Conservation (phyloP, 345 rosid species). For the Combretum micranthum region DNA sequence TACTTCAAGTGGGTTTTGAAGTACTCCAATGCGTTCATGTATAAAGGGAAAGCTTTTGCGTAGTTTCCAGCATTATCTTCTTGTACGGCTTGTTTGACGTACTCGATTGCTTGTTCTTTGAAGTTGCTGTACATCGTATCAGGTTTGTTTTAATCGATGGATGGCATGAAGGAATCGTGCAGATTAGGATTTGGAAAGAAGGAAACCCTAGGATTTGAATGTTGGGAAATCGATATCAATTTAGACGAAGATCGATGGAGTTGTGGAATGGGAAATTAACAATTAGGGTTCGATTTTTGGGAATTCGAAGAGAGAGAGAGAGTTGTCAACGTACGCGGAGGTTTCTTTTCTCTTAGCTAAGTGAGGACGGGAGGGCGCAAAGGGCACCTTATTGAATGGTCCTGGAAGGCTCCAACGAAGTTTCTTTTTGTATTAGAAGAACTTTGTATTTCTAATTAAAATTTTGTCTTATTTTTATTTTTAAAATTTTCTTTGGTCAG, state of each 20-base stretch:
- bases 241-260: background rate
- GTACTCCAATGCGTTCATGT: constrained; percentile 94
- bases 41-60: constrained; percentile 74
- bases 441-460: too few relatives aligned
- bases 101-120: constrained; percentile 93
- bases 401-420: too few relatives aligned
- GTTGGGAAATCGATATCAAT: too few relatives aligned
- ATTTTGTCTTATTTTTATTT: too few relatives aligned
- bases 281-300: background rate
- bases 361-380: too few relatives aligned
- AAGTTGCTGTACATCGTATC: constrained; percentile 82
- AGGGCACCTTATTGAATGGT: too few relatives aligned
- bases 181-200: background rate
- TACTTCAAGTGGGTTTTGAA: constrained; percentile 91
- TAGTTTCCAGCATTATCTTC: constrained; percentile 93
- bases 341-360: background rate
- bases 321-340: constrained; percentile 3
- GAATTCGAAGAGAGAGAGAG: too few relatives aligned
- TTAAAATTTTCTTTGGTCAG: too few relatives aligned
- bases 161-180: constrained; percentile 3
- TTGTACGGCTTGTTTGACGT: constrained; percentile 82
- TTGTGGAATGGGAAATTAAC: background rate
- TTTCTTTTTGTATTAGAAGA: too few relatives aligned
- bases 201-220: constrained; percentile 9
- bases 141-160: background rate